A percentile compares a stretch with the other conserved stretches of the same genome.
Conservation (phyloP, 176 grass and related monocot genomes). For the Echinochloa phyllopogon region DNA sequence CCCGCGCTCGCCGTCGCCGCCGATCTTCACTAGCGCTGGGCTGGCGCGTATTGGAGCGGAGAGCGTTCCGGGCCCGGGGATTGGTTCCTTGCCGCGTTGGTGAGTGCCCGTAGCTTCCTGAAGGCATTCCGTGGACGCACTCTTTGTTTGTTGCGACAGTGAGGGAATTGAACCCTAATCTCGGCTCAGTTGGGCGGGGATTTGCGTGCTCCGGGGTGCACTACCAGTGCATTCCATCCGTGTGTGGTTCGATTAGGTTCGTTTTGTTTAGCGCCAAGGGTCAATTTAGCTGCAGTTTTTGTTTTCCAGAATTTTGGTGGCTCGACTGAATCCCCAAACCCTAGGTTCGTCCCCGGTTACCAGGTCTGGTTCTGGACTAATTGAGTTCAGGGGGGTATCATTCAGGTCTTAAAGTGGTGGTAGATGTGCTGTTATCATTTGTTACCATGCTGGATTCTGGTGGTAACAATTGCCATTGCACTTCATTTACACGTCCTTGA, state of each 20-base stretch:
- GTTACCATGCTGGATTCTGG: not conserved
- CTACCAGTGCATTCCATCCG: not conserved
- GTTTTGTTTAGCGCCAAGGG: not conserved
- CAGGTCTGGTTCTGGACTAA: not conserved
- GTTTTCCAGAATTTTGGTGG: not conserved
- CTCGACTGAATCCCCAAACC: not conserved
- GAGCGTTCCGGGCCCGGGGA: not conserved
- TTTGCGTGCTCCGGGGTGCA: not conserved
- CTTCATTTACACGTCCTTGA: not conserved
- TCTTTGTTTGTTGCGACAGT: not conserved
- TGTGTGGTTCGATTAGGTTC: not conserved
- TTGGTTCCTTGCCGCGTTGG: not conserved
- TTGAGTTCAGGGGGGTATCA: not conserved
- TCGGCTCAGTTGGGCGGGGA: not conserved
- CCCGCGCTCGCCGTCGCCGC: not conserved
- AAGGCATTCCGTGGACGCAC: not conserved
- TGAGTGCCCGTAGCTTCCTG: not conserved
- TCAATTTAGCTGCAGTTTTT: not conserved
- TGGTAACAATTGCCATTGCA: not conserved
- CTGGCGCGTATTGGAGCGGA: not conserved
- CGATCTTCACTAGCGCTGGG: not conserved
- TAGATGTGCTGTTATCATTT: not conserved
- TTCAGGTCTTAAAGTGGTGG: not conserved
- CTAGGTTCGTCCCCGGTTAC: not conserved
- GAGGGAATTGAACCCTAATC: not conserved